Percentiles rank a stretch among this genome's conserved stretches.
phyloP scores from a whole-genome alignment of 2,329 filamentous ascomycete genomes.

The Xylariales sp. region DNA sequence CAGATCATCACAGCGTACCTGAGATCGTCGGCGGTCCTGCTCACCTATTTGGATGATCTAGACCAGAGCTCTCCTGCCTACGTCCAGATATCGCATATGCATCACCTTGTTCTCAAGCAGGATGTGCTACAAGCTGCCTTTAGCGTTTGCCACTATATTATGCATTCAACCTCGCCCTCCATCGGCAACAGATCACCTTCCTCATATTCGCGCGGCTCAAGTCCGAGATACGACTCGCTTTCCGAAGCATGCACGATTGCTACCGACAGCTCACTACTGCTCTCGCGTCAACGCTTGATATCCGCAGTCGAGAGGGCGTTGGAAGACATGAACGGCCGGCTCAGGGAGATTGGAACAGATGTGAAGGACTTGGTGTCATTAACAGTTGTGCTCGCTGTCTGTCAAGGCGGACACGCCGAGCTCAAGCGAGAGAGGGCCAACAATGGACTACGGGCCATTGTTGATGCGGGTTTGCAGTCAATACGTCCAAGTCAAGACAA shows the following conservation, averaged over 20 bases:
- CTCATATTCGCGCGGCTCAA: conserved; percentile 12
- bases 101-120: conserved; percentile 46
- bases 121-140: conserved; percentile 53
- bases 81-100: conserved; percentile 45
- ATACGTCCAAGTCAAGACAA: conserved; percentile 37
- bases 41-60: conserved; percentile 51
- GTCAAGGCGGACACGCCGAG: conserved; percentile 33
- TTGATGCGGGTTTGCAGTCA: conserved; percentile 40
- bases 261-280: conserved; percentile 20
- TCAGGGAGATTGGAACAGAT: conserved; percentile 44
- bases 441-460: conserved; percentile 33
- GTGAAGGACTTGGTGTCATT: conserved; percentile 45
- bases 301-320: conserved; percentile 39
- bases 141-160: conserved; percentile 52
- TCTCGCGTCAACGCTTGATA: conserved; percentile 19
- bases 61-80: conserved; percentile 43
- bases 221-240: conserved; percentile 12
- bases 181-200: conserved; percentile 6
- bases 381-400: conserved; percentile 42
- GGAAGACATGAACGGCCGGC: conserved; percentile 35
- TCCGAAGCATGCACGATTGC: conserved; percentile 20
- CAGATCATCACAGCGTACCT: conserved; percentile 50
- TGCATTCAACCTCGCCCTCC: conserved; percentile 18
- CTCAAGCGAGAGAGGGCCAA: conserved; percentile 37
- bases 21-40: conserved; percentile 50